Evolutionary conservation across 2,329 filamentous ascomycete species (phyloP).

Genomic region (Alternaria rosae): DNA sequence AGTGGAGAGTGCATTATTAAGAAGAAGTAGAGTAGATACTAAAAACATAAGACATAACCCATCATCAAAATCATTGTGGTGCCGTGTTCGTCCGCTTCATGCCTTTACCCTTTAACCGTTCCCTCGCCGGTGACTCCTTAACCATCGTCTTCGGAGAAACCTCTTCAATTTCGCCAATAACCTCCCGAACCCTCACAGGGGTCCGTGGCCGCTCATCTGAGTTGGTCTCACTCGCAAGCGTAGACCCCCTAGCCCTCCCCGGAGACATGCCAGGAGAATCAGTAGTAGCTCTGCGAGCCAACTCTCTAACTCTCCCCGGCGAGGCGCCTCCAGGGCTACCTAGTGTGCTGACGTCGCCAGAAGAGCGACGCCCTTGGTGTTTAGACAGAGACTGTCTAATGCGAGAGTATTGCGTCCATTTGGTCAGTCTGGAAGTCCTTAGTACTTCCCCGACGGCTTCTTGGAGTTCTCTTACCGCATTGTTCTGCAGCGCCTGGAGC

Average conservation of each 20-base stretch:
- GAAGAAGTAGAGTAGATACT: constrained; percentile 9
- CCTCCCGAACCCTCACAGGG: constrained; percentile 4
- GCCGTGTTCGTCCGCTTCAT: constrained; percentile 17
- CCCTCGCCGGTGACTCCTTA: constrained; percentile 11
- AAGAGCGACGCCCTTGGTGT: constrained; percentile 27
- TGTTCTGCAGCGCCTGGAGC: constrained; percentile 42
- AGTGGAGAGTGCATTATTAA: constrained; percentile 19
- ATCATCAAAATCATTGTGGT: constrained; percentile 7
- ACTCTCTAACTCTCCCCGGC: constrained; percentile 9
- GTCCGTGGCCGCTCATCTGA: constrained; percentile 3
- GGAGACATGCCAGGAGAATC: constrained; percentile 3
- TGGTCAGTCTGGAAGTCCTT: constrained; percentile 27
- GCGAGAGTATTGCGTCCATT: constrained; percentile 33
- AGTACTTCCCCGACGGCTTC: constrained; percentile 14
- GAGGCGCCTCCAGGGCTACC: constrained; percentile 11
- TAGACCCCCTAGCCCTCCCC: constrained; percentile 7
- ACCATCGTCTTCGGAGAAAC: constrained; percentile 5
- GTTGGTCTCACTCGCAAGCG: not conserved
- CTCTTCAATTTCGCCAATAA: constrained; percentile 9
- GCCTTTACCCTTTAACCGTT: constrained; percentile 17
- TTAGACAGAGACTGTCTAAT: constrained; percentile 32
- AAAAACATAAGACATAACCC: constrained; percentile 2
- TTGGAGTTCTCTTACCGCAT: constrained; percentile 38
- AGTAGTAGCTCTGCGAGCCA: constrained; percentile 13
- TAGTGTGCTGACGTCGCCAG: constrained; percentile 6